These are phyloP conservation scores for Fusarium succisae DNA, from an alignment of 2,329 filamentous ascomycete species.

Conservation along the genomic window DNA sequence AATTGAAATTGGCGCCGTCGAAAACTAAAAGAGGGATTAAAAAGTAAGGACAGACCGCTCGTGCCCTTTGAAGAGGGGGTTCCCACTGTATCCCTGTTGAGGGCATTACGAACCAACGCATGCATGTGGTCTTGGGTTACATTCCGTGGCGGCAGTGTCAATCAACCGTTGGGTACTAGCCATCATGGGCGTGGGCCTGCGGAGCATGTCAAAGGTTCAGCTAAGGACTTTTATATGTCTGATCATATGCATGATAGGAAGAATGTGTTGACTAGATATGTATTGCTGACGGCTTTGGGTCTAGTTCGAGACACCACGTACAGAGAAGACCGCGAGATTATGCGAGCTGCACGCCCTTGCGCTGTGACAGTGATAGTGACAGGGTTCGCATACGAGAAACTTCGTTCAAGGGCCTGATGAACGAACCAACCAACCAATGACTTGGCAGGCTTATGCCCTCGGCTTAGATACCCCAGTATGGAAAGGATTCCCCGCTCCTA, in stretches of 20 bases:
- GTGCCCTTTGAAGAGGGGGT: neutral
- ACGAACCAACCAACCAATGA: neutral
- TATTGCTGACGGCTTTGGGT: neutral
- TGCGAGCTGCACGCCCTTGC: neutral
- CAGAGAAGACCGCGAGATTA: neutral
- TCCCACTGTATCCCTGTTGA: neutral
- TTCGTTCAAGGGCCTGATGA: too few relatives aligned
- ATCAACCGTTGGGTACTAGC: neutral
- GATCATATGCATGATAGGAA: neutral
- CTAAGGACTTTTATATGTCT: neutral
- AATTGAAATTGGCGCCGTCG: neutral
- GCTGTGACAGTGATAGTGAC: neutral
- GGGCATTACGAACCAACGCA: neutral
- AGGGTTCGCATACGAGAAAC: neutral
- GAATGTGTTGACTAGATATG: accelerated
- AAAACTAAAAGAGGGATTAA: neutral
- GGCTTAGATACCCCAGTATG: neutral
- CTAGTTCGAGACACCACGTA: neutral
- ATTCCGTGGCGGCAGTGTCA: neutral
- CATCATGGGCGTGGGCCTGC: neutral
- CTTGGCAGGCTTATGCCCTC: neutral
- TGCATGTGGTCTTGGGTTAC: neutral
- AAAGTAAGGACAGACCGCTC: neutral
- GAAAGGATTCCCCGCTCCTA: neutral
- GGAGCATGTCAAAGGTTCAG: neutral